Evolutionary conservation across 1,139 yeast species (phyloP), one percentile per base, ranked within the genome.

Genomic region (Sugiyamaella pinicola): DNA sequence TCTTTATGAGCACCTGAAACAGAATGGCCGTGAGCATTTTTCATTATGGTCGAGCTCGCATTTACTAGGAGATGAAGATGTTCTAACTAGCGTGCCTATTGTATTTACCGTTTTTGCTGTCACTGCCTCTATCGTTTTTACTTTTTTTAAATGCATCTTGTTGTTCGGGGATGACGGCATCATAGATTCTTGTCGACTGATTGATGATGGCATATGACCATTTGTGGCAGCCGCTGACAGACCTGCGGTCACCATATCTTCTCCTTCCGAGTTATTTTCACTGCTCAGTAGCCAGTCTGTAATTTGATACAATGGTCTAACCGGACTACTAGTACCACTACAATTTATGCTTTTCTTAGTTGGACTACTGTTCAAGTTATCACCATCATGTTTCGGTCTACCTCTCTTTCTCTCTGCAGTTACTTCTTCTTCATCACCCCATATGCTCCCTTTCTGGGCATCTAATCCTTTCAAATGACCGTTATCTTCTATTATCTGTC

Each of bases 401-500:
- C 24, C 34, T 17, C 33, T 33, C 21, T 26, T 45, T 19, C 8
- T 33, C n/a, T 18, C 49, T 6, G 21, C 40, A 10, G 12, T 17
- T 34, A n/a, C 49, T 17, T 45, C 42, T 8, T 26, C 42, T 35
- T 28, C 49, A 12, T 40, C 47, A 12, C 10, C 17, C 46, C 51
- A 48, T 24, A 48, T 5, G 22, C 41, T 41, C 6, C 41, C 35
- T 4, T 19, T 4, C 1, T 13, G 17, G 4, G 56, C 68, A 22
- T 58, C 58, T 46, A 80, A 60, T 2, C 81, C 76, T 50, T 77
- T 68, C 22, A 85, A 60, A 65, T 85, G 93, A 1, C 93, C 93
- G 54, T 79, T 78, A 60, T 85, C 87, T 15, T 72, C 76, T 2
- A 81, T 65, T 4, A 85, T 77, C 49, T 76, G 73, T 1, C 90